Conservation (phyloP, 225 moss, liverwort and hornwort genomes). For the Rhytidiadelphus loreus region DNA sequence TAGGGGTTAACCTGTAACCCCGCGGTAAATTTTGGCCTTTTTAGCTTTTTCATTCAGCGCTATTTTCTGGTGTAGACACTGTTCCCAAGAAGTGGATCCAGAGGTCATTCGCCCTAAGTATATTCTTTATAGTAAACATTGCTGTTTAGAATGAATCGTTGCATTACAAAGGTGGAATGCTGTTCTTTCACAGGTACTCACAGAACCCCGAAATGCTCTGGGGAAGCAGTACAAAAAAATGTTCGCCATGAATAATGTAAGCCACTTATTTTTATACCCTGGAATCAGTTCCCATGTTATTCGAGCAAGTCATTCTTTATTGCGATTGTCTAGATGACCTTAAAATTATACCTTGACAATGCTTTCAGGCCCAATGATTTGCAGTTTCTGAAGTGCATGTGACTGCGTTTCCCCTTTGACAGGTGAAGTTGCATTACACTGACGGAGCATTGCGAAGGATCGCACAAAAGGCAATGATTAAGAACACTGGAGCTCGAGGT, state of each 20-base stretch:
- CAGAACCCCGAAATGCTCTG: constrained; percentile 91
- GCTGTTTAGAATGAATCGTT: background rate
- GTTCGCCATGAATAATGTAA: constrained; percentile 94
- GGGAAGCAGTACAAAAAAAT: constrained; percentile 99
- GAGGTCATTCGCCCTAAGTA: background rate
- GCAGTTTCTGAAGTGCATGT: background rate
- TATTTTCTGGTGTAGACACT: background rate
- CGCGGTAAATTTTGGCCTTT: background rate
- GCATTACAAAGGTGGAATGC: background rate
- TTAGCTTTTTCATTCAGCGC: background rate
- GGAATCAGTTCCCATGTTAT: background rate
- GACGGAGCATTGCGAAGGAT: constrained; percentile 78
- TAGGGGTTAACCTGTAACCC: background rate
- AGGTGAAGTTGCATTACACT: constrained; percentile 91
- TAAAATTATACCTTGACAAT: background rate
- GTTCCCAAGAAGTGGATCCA: background rate
- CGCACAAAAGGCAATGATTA: constrained; percentile 93
- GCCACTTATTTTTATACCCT: background rate
- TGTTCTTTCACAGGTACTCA: constrained; percentile 57
- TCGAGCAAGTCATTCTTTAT: background rate
- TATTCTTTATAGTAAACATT: background rate
- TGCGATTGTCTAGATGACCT: background rate
- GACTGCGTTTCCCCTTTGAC: background rate
- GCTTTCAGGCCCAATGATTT: background rate
- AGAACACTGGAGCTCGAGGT: constrained; percentile 95